Conservation (phyloP, 495 filamentous ascomycete species). For the Penicillium tannophilum region DNA sequence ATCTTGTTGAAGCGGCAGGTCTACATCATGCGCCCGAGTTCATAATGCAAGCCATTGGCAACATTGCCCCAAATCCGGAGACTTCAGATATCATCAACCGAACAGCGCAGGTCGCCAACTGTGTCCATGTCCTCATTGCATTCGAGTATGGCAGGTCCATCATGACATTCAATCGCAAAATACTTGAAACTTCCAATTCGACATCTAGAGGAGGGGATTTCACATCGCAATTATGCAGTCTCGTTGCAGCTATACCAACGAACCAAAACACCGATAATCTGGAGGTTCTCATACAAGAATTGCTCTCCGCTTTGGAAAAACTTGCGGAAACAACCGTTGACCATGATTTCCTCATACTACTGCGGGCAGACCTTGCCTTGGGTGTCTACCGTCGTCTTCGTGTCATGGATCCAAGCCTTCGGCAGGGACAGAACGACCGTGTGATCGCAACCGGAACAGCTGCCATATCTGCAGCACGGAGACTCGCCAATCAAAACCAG, state of each 20-base stretch:
- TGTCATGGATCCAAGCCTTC: conserved; percentile 26
- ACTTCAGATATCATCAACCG: conserved; percentile 26
- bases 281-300: conserved; percentile 15
- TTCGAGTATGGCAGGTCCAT: conserved; percentile 48
- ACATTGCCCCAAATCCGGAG: conserved; percentile 8
- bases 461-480: conserved; percentile 30
- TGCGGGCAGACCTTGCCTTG: conserved; percentile 41
- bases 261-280: conserved; percentile 12
- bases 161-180: conserved; percentile 12
- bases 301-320: conserved; percentile 17
- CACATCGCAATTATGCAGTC: conserved; percentile 22
- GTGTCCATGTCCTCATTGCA: conserved; percentile 36
- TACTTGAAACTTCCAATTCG: conserved; percentile 2
- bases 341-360: conserved; percentile 30
- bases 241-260: conserved; percentile 25
- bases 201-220: conserved; percentile 10
- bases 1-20: conserved; percentile 46
- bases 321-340: conserved; percentile 15
- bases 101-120: conserved; percentile 34
- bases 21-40: conserved; percentile 37
- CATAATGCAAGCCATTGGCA: conserved; percentile 17
- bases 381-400: conserved; percentile 44
- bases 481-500: conserved; percentile 24
- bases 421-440: conserved; percentile 22
- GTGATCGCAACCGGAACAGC: conserved; percentile 20